These are phyloP conservation scores for Monosporozyma servazzii DNA, from an alignment of 805 yeast species.

Conservation along the genomic window DNA sequence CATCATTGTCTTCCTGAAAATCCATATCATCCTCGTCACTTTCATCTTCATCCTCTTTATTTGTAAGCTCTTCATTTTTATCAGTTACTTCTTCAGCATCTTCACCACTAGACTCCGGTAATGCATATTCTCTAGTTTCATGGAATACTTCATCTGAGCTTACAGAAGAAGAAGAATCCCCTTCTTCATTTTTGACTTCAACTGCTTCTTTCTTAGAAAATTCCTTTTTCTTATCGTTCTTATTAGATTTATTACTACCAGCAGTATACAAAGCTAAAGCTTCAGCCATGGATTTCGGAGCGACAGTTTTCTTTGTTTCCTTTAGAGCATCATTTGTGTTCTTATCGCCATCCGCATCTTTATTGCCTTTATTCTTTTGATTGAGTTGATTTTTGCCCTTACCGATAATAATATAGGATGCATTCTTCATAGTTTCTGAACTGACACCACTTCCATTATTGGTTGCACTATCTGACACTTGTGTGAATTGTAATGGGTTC, in stretches of 20 bases:
- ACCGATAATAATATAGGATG: conserved; percentile 40
- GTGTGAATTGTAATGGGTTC: conserved; percentile 52
- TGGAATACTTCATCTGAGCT: conserved; percentile 16
- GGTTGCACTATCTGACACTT: conserved; percentile 3
- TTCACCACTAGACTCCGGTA: not conserved
- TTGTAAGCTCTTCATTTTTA: not conserved
- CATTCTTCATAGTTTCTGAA: conserved; percentile 24
- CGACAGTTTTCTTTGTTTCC: conserved; percentile 51
- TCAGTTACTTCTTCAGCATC: not conserved
- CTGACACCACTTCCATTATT: not conserved
- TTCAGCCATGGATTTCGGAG: conserved; percentile 43
- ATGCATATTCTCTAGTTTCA: conserved; percentile 12
- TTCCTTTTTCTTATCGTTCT: not conserved
- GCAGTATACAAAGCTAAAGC: conserved; percentile 33
- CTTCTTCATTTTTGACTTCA: not conserved
- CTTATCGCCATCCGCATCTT: not conserved
- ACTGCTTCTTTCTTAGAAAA: conserved; percentile 9
- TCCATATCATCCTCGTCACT: conserved; percentile 1
- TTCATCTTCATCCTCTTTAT: not conserved
- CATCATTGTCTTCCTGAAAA: not conserved
- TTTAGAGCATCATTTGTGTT: conserved; percentile 34
- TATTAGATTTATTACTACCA: not conserved
- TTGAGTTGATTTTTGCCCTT: not conserved
- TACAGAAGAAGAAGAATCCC: not conserved
- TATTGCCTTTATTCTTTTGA: not conserved